These are phyloP conservation scores for Nannochloropsis salina DNA, from an alignment of 108 stramenopile species.

Conservation along the genomic window DNA sequence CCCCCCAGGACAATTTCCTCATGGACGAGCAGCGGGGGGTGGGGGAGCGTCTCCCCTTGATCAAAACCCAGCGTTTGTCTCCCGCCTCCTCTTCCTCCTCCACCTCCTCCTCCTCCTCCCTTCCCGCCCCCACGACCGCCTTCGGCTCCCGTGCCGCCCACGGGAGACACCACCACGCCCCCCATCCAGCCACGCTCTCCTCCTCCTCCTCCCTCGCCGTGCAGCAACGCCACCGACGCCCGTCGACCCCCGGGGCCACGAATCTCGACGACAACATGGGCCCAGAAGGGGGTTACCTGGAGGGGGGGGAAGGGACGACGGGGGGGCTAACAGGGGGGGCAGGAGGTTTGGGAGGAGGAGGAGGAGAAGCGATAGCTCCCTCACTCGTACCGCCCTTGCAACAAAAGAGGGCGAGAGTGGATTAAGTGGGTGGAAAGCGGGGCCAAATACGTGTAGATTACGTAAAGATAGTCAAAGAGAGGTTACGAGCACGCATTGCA, in stretches of 20 bases:
- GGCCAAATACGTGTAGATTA: too few relatives aligned
- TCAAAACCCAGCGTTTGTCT: background rate
- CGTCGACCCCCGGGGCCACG: background rate
- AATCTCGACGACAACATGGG: background rate
- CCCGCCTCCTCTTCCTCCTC: background rate
- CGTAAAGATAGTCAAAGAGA: too few relatives aligned
- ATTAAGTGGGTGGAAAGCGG: background rate
- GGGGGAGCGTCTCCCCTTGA: background rate
- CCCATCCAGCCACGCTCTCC: background rate
- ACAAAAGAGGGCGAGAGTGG: constrained; percentile 13
- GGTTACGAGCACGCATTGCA: too few relatives aligned
- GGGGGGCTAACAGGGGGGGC: too few relatives aligned
- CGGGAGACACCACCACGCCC: background rate
- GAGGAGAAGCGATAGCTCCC: background rate
- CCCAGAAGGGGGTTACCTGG: background rate
- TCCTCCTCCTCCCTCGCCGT: background rate
- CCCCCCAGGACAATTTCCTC: constrained; percentile 14
- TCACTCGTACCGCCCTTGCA: background rate
- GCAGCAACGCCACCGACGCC: background rate
- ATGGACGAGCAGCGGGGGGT: background rate
- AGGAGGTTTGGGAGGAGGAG: background rate
- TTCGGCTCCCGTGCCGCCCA: background rate
- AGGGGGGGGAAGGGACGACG: too few relatives aligned
- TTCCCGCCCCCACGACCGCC: background rate
- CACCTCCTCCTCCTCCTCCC: background rate